Evolutionary conservation across 140 eudicot species (phyloP).

Genomic region (Bidens hawaiensis): DNA sequence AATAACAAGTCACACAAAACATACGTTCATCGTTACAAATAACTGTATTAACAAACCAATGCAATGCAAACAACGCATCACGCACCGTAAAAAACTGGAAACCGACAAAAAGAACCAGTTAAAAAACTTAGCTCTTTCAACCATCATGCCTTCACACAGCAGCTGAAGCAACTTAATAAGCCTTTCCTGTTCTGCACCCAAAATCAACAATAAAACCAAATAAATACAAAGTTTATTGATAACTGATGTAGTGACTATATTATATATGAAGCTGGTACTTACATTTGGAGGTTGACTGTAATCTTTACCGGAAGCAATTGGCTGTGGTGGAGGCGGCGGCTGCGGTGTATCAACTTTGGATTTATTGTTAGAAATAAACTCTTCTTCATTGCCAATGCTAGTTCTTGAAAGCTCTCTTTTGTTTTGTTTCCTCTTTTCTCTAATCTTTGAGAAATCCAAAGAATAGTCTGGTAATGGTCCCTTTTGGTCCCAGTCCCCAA

Average conservation of each 20-base stretch:
- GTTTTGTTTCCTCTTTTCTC: slow-evolving; percentile 92
- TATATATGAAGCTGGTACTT: slow-evolving; percentile 31
- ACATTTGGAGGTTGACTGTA: slow-evolving; percentile 69
- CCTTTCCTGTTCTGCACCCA: slow-evolving; percentile 44
- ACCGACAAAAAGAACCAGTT: background rate
- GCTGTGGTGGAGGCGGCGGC: slow-evolving; percentile 5
- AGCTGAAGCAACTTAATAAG: slow-evolving; percentile 57
- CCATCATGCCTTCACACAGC: slow-evolving; percentile 55
- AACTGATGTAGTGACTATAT: background rate
- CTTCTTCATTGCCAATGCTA: slow-evolving; percentile 96
- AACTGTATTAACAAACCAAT: slow-evolving; percentile 21
- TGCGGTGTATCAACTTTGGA: slow-evolving; percentile 32
- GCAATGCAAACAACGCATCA: too few species aligned
- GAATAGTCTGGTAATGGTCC: slow-evolving; percentile 92
- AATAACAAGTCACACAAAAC: slow-evolving; percentile 19
- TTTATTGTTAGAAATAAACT: slow-evolving; percentile 49
- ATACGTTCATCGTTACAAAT: background rate
- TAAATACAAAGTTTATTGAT: background rate
- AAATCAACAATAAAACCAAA: background rate
- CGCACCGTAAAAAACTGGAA: slow-evolving; percentile 19
- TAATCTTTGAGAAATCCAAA: slow-evolving; percentile 80
- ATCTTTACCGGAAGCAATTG: slow-evolving; percentile 28
- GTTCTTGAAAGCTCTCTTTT: slow-evolving; percentile 91
- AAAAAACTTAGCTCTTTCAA: background rate
- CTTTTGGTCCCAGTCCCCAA: slow-evolving; percentile 98